Base-by-base conservation (phyloP, 345 rosid species). In the Populus simonii region DNA sequence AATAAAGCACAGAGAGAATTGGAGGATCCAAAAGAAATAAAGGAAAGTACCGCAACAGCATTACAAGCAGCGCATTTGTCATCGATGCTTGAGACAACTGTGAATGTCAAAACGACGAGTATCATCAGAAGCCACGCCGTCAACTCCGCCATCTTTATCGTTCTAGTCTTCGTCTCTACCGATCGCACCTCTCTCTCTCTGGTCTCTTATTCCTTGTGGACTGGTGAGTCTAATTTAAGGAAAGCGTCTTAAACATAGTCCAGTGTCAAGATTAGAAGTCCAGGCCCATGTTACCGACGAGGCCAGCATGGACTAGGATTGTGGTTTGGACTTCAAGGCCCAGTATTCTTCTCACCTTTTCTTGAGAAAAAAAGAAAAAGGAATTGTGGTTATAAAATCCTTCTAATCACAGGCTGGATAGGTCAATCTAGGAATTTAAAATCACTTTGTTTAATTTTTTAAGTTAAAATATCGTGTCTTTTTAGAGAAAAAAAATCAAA, bases 31-130 rank as follows among this genome's bases (percentile, higher is more conserved):
- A 25, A 29, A 43, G 61, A 72, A 71, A 78, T 11, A 3, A 17
- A 75, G 18, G 71, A 18, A 35, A 39, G 61, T 91, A 95, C 99
- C 87, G 99, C 91, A 74, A 93, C 91, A 68, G 98, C 97, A 75
- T 85, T 87, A 84, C 99, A 93, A 66, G 98, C 98, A 33, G 91
- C 89, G 66, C 99, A 93, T 71, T 90, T 92, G 78, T 95, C 91
- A 17, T 95, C 96, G 59, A 92, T 78, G 77, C 85, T 76, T 5
- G 75, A 75, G 39, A 82, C 80, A 3, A 12, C 74, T 0, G 74
- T 17, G 6, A 71, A 53, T 33, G 82, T 57, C 27, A 85, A 72
- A 43, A 84, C 49, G 29, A 90, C 72, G 66, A 89, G 73, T 2
- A 80, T 72, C 71, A 80, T 59, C 20, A 85, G 5, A 41, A 87